Evolutionary conservation across 768 basidiomycete species (phyloP), one percentile per base, ranked within the genome.

Genomic region (Lactarius hengduanensis): DNA sequence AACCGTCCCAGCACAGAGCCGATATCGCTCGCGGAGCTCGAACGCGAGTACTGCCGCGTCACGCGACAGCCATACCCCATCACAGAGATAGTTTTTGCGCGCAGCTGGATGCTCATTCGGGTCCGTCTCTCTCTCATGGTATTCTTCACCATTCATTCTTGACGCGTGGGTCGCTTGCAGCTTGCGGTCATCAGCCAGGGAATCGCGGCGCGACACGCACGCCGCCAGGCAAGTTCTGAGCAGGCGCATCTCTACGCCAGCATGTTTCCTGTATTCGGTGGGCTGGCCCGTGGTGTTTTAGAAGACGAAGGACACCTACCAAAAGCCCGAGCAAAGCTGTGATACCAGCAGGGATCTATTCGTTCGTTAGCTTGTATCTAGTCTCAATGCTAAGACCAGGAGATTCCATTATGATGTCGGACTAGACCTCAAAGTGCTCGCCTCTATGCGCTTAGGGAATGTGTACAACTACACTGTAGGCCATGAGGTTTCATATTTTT

Each of bases 221-320:
- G 89, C 30, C 85, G 92, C 22, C 94, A 97, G 76, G 94, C 94
- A 4, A 95, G 91, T 74, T 96, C 94, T 0, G 93, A 94, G 75
- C 78, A 80, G 53, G 94, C 94, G 8, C 78, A 76, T 54, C 68
- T 81, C 57, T 79, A 82, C 47, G 66, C 61, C 13, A 61, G 64
- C 1, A 72, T 80, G 10, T 92, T 91, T 76, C 86, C 84, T 16
- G 67, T 85, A 28, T 77, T 91, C 57, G 93, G 92, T 36, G 76
- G 77, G 26, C 72, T 93, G 43, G 91, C 93, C 9, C 84, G 78
- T 72, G 75, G 74, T 26, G 81, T 84, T 18, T 74, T 91, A 47
- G 83, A 89, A 71, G 84, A 86, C 8, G 80, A 81, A 62, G 87
- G 84, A 15, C 63, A 75, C 50, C 66, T 62, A 8, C 71, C 78